These are phyloP conservation scores for Arthonia radiata DNA, from an alignment of 495 filamentous ascomycete species.

Conservation along the genomic window DNA sequence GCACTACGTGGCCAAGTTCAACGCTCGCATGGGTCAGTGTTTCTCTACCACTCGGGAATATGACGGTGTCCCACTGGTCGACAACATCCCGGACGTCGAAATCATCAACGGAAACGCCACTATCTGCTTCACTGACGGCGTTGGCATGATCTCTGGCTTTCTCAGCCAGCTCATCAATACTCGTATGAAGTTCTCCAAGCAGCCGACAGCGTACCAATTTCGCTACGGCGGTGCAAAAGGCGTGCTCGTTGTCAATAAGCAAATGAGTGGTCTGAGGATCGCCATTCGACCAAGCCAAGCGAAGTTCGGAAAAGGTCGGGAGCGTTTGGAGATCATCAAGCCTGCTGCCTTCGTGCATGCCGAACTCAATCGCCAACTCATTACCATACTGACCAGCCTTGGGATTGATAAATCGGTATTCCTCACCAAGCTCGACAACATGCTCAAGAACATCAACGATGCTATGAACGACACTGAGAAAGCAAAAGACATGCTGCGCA, in stretches of 20 bases:
- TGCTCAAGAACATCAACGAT: conserved; percentile 35
- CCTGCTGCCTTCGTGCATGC: conserved; percentile 49
- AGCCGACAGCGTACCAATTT: conserved; percentile 75
- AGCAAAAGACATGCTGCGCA: conserved; percentile 40
- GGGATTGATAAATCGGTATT: conserved; percentile 50
- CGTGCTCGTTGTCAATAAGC: conserved; percentile 37
- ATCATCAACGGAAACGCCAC: conserved; percentile 3
- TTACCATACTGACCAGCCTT: conserved; percentile 54
- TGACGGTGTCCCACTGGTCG: too few species aligned
- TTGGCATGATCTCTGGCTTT: conserved; percentile 70
- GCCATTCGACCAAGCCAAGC: conserved; percentile 60
- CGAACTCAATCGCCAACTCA: conserved; percentile 71
- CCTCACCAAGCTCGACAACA: conserved; percentile 31
- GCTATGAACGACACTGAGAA: conserved; percentile 37
- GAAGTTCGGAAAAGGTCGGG: conserved; percentile 55
- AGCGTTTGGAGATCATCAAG: conserved; percentile 61
- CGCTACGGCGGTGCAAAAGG: conserved; percentile 83
- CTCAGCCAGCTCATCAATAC: conserved; percentile 42
- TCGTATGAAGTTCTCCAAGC: conserved; percentile 27
- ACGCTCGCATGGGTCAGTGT: conserved; percentile 73
- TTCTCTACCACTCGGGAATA: conserved; percentile 83
- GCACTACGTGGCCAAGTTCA: conserved; percentile 54
- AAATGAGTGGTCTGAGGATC: too few species aligned
- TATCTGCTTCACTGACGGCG: conserved; percentile 64
- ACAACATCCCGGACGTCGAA: conserved; percentile 35